Conservation (phyloP, 148 eudicot species). For the Arbutus unedo region DNA sequence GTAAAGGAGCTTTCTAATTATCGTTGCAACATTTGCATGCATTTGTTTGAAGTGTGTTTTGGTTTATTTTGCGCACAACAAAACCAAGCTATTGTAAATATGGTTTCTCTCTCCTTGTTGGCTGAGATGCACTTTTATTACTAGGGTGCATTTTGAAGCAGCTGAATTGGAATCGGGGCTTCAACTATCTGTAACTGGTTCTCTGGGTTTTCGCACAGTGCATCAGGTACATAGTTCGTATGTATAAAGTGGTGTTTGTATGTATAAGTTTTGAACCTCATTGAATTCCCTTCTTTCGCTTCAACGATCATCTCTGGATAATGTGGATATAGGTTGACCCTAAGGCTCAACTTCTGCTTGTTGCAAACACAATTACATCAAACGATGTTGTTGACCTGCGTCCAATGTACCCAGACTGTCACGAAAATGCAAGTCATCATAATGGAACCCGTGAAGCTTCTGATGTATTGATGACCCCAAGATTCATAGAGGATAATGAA, state of each 20-base stretch:
- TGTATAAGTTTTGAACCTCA: not conserved
- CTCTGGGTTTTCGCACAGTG: conserved; percentile 83
- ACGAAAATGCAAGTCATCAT: conserved; percentile 28
- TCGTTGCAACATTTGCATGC: not conserved
- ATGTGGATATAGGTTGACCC: conserved; percentile 66
- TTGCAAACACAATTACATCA: conserved; percentile 34
- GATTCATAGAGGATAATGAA: conserved; percentile 42
- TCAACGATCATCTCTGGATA: conserved; percentile 21
- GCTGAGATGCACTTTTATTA: conserved; percentile 14
- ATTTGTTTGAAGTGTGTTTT: not conserved
- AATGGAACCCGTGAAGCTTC: conserved; percentile 48
- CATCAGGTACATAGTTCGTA: conserved; percentile 57
- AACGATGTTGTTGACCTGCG: conserved; percentile 20
- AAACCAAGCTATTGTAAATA: not conserved
- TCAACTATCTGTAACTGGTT: conserved; percentile 72
- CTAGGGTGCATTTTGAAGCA: conserved; percentile 64
- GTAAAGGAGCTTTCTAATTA: not conserved
- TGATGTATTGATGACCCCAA: conserved; percentile 74
- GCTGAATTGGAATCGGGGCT: conserved; percentile 61
- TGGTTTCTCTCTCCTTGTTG: conserved; percentile 6
- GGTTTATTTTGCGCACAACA: not conserved
- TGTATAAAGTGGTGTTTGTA: not conserved
- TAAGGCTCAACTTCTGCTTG: conserved; percentile 77
- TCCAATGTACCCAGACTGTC: conserved; percentile 20
- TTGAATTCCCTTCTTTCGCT: not conserved